Evolutionary conservation across 2,329 filamentous ascomycete species (phyloP).

Genomic region (Nectriaceae sp.): DNA sequence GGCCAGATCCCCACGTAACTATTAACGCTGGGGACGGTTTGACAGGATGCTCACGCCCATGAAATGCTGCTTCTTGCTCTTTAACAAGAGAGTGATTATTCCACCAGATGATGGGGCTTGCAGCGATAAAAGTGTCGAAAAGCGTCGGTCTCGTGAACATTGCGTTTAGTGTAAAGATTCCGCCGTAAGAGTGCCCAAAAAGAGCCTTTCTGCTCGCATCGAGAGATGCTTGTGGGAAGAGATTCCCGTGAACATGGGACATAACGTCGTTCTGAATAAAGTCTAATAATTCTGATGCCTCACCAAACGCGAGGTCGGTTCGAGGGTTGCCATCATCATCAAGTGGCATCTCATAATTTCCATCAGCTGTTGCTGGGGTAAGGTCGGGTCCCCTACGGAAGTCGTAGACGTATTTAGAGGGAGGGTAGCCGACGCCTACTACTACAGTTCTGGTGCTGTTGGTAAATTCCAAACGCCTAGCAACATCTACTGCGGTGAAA

Average conservation of each 20-base stretch:
- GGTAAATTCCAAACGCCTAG: constrained; percentile 25
- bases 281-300: constrained; percentile 45
- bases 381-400: constrained; percentile 32
- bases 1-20: constrained; percentile 33
- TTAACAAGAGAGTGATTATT: constrained; percentile 43
- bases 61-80: constrained; percentile 32
- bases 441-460: constrained; percentile 30
- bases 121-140: constrained; percentile 47
- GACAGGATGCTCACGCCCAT: constrained; percentile 9
- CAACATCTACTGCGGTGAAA: constrained; percentile 34
- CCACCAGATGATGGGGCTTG: constrained; percentile 51
- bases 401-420: constrained; percentile 30
- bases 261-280: constrained; percentile 44
- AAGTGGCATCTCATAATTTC: constrained; percentile 26
- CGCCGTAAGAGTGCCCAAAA: constrained; percentile 52
- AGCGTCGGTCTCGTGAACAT: constrained; percentile 41
- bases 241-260: constrained; percentile 29
- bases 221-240: constrained; percentile 32
- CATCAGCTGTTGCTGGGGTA: constrained; percentile 28
- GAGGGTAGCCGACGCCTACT: constrained; percentile 36
- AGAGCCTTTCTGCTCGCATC: constrained; percentile 42
- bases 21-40: constrained; percentile 32
- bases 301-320: constrained; percentile 35
- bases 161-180: constrained; percentile 47
- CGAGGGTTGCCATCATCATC: constrained; percentile 26